Evolutionary conservation across 495 filamentous ascomycete species (phyloP).

Genomic region (Penicillium angulare): DNA sequence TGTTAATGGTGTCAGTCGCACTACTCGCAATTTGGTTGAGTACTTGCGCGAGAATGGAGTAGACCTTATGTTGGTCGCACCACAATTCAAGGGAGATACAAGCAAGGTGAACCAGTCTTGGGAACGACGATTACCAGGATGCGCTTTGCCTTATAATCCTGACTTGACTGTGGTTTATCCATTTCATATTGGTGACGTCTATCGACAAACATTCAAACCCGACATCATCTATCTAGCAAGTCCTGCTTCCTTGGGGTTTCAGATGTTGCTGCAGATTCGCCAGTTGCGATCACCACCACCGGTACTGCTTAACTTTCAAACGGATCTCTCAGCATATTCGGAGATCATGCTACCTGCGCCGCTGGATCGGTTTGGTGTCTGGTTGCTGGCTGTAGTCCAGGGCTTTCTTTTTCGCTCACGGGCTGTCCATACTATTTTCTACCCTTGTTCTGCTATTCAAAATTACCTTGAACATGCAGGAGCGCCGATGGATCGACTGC

Average conservation of each 20-base stretch:
- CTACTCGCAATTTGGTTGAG: conserved; percentile 59
- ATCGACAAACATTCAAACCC: conserved; percentile 51
- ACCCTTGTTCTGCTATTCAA: conserved; percentile 55
- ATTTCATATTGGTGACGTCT: conserved; percentile 54
- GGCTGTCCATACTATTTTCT: conserved; percentile 60
- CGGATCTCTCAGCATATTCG: conserved; percentile 61
- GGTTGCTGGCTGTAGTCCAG: conserved; percentile 53
- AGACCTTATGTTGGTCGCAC: conserved; percentile 58
- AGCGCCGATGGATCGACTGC: conserved; percentile 48
- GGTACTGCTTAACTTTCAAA: conserved; percentile 63
- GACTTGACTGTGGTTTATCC: conserved; percentile 63
- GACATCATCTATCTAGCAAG: conserved; percentile 63
- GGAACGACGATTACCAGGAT: conserved; percentile 55
- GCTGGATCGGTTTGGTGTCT: conserved; percentile 53
- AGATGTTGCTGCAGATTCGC: conserved; percentile 58
- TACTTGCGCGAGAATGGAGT: conserved; percentile 57
- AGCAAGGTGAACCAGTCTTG: conserved; percentile 12
- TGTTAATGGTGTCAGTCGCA: conserved; percentile 64
- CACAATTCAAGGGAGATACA: conserved; percentile 36
- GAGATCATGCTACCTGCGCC: conserved; percentile 59
- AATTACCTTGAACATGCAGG: conserved; percentile 51
- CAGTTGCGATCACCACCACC: conserved; percentile 52
- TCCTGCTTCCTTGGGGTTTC: conserved; percentile 63
- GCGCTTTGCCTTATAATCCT: conserved; percentile 63
- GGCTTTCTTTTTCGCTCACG: conserved; percentile 57